Conservation (phyloP, 1,284 basidiomycete genomes). For the Peniophora sp. region DNA sequence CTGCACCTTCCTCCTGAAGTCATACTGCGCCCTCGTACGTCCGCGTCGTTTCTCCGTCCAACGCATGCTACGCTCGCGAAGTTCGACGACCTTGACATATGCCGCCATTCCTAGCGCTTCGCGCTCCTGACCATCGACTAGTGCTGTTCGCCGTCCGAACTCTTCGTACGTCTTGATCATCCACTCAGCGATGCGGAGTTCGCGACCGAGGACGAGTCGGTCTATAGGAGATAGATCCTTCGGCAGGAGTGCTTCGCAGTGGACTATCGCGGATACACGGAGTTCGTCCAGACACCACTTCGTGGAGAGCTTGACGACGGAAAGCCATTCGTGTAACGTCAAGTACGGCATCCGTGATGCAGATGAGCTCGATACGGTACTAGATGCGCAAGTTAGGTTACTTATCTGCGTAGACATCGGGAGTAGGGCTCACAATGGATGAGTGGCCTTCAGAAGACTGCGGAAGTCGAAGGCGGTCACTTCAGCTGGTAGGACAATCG, state of each 20-base stretch:
- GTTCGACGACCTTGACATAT: not conserved
- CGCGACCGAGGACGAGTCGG: not conserved
- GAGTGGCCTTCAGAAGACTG: not conserved
- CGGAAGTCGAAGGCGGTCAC: not conserved
- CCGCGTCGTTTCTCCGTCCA: not conserved
- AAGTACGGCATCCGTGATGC: not conserved
- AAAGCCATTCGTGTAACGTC: slow-evolving; percentile 6
- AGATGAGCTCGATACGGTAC: not conserved
- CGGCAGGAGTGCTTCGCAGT: not conserved
- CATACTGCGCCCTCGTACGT: not conserved
- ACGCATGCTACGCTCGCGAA: not conserved
- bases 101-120: not conserved
- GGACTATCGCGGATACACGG: not conserved
- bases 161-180: not conserved
- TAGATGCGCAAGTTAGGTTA: too few relatives aligned
- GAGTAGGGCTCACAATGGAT: not conserved
- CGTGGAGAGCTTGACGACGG: slow-evolving; percentile 4
- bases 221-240: not conserved
- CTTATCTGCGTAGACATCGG: too few relatives aligned
- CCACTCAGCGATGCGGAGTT: not conserved
- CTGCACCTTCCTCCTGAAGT: not conserved
- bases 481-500: not conserved
- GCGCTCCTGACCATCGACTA: not conserved
- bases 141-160: not conserved
- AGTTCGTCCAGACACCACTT: slow-evolving; percentile 7